Evolutionary conservation across 1,139 yeast species (phyloP).

Genomic region (Suhomyces yuchorum): DNA sequence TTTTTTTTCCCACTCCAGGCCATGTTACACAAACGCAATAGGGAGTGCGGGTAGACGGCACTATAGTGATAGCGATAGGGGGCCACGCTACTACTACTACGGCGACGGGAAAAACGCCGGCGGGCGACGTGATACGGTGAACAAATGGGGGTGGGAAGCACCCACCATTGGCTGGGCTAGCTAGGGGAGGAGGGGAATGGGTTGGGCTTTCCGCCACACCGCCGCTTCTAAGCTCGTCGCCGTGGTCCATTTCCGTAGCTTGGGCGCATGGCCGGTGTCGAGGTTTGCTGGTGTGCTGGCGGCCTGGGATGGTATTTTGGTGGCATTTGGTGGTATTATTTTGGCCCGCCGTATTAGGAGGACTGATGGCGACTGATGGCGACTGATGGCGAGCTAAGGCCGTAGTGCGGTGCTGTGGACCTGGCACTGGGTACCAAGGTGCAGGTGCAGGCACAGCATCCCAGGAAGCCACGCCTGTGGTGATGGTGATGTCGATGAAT

Average conservation of each 20-base stretch:
- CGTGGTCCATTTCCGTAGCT: too few species aligned
- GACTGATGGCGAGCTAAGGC: neutral
- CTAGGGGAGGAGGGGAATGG: too few species aligned
- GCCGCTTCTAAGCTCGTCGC: too few species aligned
- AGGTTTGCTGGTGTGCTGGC: too few species aligned
- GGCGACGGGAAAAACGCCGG: neutral
- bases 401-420: neutral
- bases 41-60: slow-evolving; percentile 13
- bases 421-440: neutral
- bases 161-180: too few species aligned
- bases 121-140: neutral
- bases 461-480: neutral
- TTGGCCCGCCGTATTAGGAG: neutral
- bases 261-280: too few species aligned
- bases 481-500: neutral
- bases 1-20: slow-evolving; percentile 13
- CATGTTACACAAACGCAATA: slow-evolving; percentile 11
- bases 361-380: neutral
- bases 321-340: neutral
- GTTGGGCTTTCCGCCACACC: too few species aligned
- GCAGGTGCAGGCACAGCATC: neutral
- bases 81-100: slow-evolving; percentile 1
- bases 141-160: too few species aligned
- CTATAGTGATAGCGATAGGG: slow-evolving; percentile 3
- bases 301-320: too few species aligned